These are phyloP conservation scores for Saposhnikovia divaricata DNA, from an alignment of 129 eudicot genomes.

Conservation along the genomic window DNA sequence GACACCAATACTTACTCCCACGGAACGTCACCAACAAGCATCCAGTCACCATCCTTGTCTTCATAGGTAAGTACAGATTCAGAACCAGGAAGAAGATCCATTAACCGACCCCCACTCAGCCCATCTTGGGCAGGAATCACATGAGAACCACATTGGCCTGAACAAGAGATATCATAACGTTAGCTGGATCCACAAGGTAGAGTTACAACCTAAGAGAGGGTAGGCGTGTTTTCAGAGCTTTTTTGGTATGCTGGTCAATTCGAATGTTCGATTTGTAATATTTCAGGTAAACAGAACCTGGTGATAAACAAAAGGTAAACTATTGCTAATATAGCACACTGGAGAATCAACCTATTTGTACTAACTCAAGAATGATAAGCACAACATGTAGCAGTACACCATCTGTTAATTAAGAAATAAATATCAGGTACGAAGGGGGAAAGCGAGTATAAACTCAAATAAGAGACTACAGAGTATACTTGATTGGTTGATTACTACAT, in stretches of 20 bases:
- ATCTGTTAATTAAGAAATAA: neutral
- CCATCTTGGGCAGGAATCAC: constrained; percentile 37
- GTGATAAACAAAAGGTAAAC: neutral
- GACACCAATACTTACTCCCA: constrained; percentile 49
- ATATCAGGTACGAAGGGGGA: neutral
- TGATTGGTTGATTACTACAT: too few species aligned
- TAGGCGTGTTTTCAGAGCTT: neutral
- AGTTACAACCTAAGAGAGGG: neutral
- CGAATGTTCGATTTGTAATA: neutral
- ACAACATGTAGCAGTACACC: neutral
- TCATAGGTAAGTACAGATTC: constrained; percentile 59
- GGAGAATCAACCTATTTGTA: neutral
- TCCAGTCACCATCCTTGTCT: constrained; percentile 73
- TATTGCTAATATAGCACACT: neutral
- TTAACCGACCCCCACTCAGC: constrained; percentile 32
- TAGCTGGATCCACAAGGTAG: neutral
- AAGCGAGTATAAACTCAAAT: too few species aligned
- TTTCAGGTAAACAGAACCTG: neutral
- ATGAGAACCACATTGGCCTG: constrained; percentile 45
- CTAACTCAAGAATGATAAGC: neutral
- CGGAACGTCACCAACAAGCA: constrained; percentile 82
- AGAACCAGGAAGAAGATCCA: constrained; percentile 43
- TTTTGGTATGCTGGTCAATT: neutral
- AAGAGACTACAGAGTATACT: neutral
- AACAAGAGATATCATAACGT: neutral